A percentile compares a stretch with the other conserved stretches of the same genome.
Conservation (phyloP, 225 moss, liverwort and hornwort genomes). For the Sphagnum contortum region DNA sequence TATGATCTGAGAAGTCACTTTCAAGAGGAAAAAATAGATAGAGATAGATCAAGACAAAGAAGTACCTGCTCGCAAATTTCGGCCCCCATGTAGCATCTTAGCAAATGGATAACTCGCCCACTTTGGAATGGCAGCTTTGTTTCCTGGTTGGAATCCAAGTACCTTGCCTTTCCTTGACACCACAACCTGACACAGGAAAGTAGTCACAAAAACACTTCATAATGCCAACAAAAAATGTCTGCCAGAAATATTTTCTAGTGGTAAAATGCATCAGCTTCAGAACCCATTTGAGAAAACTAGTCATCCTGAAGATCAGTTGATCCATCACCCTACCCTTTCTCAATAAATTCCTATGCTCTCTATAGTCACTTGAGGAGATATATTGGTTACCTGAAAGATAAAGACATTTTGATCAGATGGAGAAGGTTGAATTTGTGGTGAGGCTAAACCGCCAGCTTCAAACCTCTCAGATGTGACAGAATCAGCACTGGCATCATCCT, state of each 20-base stretch:
- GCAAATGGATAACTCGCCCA: constrained; percentile 45
- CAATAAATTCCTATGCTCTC: too few relatives aligned
- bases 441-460: too few relatives aligned
- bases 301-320: too few relatives aligned
- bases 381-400: background rate
- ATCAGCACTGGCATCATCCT: background rate
- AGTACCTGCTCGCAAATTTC: constrained; percentile 31
- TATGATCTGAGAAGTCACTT: too few relatives aligned
- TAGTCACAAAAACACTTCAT: too few relatives aligned
- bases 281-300: too few relatives aligned
- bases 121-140: constrained; percentile 23
- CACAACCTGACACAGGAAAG: constrained; percentile 23
- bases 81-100: constrained; percentile 24
- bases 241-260: background rate
- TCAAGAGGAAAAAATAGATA: background rate
- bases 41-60: background rate
- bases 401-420: background rate
- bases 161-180: constrained; percentile 27
- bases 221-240: background rate
- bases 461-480: background rate
- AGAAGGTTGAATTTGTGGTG: background rate
- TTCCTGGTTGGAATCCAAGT: constrained; percentile 45
- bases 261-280: background rate
- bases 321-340: too few relatives aligned
- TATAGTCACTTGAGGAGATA: too few relatives aligned